These are phyloP conservation scores for Magnolia officinalis DNA, from an alignment of 164 flowering plant genomes.

Conservation along the genomic window DNA sequence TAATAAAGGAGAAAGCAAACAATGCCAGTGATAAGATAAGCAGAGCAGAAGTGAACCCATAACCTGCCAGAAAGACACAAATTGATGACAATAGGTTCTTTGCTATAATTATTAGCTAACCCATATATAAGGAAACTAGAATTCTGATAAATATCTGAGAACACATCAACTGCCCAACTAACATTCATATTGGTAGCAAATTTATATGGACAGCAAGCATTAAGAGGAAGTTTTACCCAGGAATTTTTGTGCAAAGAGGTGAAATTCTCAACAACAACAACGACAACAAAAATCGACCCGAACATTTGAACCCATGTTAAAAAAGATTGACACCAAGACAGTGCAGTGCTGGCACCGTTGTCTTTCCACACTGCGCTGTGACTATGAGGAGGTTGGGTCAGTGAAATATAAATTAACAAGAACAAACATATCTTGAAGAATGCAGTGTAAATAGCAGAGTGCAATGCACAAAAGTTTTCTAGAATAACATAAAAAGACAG, in stretches of 20 bases:
- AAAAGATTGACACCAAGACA: no score
- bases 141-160: not conserved
- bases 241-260: not conserved
- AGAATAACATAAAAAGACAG: no score
- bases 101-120: not conserved
- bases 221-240: not conserved
- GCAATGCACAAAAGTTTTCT: no score
- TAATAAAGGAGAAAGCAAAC: conserved; percentile 76
- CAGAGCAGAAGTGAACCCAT: conserved; percentile 84
- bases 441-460: no score
- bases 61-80: conserved; percentile 48
- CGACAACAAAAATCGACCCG: not conserved
- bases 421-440: no score
- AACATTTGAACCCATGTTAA: no score
- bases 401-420: no score
- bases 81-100: not conserved
- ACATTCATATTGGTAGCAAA: not conserved
- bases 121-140: not conserved
- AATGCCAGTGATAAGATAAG: conserved; percentile 62
- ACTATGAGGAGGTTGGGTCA: no score
- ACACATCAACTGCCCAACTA: no score
- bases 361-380: no score
- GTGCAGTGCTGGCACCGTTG: no score
- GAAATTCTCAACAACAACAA: not conserved
- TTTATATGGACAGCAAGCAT: not conserved